phyloP scores from a whole-genome alignment of 2,329 filamentous ascomycete species.

The Colletotrichum costaricense region DNA sequence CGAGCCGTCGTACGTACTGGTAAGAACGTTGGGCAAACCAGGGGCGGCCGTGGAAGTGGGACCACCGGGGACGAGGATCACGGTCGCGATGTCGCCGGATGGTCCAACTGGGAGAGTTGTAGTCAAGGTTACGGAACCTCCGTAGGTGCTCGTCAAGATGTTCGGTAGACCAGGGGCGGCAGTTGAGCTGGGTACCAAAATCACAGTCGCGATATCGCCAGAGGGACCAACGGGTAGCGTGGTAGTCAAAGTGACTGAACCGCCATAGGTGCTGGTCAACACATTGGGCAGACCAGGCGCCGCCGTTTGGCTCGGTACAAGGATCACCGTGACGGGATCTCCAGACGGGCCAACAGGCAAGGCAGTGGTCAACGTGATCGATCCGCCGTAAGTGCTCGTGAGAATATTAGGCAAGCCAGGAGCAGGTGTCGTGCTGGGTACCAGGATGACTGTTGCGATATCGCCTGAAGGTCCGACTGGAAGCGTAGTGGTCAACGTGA shows the following conservation, averaged over 20 bases:
- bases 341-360: background rate
- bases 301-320: background rate
- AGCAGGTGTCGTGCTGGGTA: background rate
- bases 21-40: background rate
- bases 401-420: background rate
- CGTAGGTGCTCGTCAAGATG: conserved; percentile 6
- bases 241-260: background rate
- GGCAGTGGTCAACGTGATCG: background rate
- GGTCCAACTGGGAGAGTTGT: background rate
- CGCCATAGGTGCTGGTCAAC: background rate
- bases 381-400: background rate
- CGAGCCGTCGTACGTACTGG: background rate
- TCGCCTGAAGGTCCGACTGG: background rate
- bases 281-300: background rate
- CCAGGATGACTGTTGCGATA: background rate
- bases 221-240: background rate
- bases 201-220: background rate
- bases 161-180: background rate
- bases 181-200: background rate
- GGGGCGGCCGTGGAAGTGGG: background rate
- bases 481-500: background rate
- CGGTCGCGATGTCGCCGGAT: background rate
- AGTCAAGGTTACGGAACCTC: conserved; percentile 4
- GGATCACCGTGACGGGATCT: background rate
- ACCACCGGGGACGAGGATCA: background rate